Conservation (phyloP, 1,284 basidiomycete species). For the Ceratobasidium papillatum region DNA sequence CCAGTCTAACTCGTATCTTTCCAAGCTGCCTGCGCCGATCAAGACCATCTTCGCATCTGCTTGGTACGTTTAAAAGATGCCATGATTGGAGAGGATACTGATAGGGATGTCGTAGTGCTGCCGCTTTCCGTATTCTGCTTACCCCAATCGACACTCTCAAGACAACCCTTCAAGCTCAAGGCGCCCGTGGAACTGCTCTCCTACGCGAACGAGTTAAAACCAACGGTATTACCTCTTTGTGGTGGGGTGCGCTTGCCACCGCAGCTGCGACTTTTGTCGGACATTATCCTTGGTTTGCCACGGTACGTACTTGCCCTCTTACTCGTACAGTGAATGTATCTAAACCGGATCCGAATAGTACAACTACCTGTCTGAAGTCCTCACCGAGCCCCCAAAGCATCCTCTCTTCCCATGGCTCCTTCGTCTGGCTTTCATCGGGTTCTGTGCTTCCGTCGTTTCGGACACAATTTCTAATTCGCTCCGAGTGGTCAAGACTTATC, state of each 20-base stretch:
- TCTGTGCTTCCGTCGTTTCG: conserved; percentile 79
- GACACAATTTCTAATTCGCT: conserved; percentile 87
- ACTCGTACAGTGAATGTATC: neutral
- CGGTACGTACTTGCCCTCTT: conserved; percentile 44
- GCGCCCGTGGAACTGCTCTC: conserved; percentile 70
- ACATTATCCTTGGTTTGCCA: conserved; percentile 69
- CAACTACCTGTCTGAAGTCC: conserved; percentile 77
- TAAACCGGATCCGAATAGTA: conserved; percentile 56
- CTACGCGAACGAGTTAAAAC: conserved; percentile 72
- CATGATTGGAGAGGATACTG: conserved; percentile 57
- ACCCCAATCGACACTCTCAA: conserved; percentile 91
- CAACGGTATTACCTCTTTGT: conserved; percentile 79
- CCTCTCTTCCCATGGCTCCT: conserved; percentile 66
- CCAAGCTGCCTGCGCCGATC: conserved; percentile 64
- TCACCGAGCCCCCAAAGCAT: conserved; percentile 58
- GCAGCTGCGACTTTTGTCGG: conserved; percentile 93
- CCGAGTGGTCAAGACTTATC: conserved; percentile 91
- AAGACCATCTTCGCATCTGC: conserved; percentile 83
- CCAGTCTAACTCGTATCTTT: conserved; percentile 72
- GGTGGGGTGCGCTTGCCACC: conserved; percentile 88
- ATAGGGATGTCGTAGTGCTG: conserved; percentile 47
- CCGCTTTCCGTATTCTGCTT: conserved; percentile 69
- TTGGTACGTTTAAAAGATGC: conserved; percentile 52
- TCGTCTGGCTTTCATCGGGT: conserved; percentile 88
- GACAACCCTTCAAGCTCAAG: conserved; percentile 91